Conservation (phyloP, 202 grass and related monocot species). For the Tripidium arundinaceum region DNA sequence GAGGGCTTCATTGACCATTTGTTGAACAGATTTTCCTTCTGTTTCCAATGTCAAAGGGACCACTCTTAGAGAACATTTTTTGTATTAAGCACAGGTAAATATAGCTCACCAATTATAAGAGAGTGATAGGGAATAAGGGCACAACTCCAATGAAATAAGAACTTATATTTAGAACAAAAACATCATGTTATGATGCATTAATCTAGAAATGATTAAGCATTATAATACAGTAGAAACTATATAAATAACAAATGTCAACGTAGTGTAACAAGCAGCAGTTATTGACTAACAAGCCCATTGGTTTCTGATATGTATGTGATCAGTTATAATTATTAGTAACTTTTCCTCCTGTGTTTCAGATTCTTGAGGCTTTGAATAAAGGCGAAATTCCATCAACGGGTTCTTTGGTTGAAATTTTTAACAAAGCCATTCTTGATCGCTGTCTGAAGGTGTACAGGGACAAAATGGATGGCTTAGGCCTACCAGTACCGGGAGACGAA, state of each 20-base stretch:
- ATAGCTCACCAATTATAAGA: neutral
- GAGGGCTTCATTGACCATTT: slow-evolving; percentile 98
- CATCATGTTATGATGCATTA: neutral
- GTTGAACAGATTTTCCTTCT: slow-evolving; percentile 99
- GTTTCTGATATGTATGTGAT: neutral
- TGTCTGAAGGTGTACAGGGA: slow-evolving; percentile 79
- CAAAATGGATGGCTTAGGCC: slow-evolving; percentile 61
- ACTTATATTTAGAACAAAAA: neutral
- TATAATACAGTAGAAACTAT: neutral
- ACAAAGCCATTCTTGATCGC: slow-evolving; percentile 89
- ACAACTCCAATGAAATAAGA: neutral
- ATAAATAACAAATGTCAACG: neutral
- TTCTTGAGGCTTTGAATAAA: slow-evolving; percentile 97
- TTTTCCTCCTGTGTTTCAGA: slow-evolving; percentile 50
- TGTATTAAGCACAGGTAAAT: neutral
- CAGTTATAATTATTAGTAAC: neutral
- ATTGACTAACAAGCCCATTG: neutral
- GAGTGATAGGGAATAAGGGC: neutral
- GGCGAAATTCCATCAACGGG: slow-evolving; percentile 96
- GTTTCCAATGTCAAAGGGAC: slow-evolving; percentile 22
- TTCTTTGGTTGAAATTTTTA: slow-evolving; percentile 96
- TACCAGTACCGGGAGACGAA: slow-evolving; percentile 67
- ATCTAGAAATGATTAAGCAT: neutral
- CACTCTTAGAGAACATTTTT: slow-evolving; percentile 15
- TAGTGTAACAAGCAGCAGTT: neutral